Evolutionary conservation across 495 filamentous ascomycete species (phyloP).

Genomic region (Tuber aestivum): DNA sequence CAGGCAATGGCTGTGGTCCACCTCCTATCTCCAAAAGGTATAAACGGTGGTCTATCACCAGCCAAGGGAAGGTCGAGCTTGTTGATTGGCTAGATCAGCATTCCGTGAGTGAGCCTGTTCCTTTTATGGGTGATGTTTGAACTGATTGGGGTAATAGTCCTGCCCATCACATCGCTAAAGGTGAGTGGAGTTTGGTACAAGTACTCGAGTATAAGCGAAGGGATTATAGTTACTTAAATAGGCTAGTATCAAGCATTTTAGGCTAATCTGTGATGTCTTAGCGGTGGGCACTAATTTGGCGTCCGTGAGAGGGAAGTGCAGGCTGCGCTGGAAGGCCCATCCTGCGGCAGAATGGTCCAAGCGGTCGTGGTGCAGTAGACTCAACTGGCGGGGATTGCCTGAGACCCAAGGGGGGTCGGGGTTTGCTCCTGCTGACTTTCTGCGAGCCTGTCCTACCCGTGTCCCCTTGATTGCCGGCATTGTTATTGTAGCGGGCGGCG

Average conservation of each 20-base stretch:
- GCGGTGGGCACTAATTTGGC: background rate
- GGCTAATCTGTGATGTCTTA: background rate
- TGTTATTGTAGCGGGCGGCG: background rate
- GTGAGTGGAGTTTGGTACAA: too few relatives aligned
- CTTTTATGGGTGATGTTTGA: too few relatives aligned
- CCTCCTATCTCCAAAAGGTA: too few relatives aligned
- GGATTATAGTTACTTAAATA: background rate
- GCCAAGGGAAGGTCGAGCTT: too few relatives aligned
- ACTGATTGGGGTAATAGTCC: too few relatives aligned
- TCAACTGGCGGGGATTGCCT: background rate
- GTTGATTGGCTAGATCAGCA: too few relatives aligned
- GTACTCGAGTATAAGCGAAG: too few relatives aligned
- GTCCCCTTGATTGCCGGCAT: background rate
- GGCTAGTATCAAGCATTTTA: background rate
- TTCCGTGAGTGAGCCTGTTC: too few relatives aligned
- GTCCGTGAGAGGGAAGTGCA: background rate
- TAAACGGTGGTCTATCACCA: too few relatives aligned
- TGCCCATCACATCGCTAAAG: too few relatives aligned
- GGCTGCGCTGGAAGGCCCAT: background rate
- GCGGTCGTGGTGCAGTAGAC: background rate
- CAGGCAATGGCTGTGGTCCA: too few relatives aligned
- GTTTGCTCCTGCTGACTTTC: background rate
- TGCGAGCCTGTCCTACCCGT: background rate
- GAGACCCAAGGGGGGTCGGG: background rate
- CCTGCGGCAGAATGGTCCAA: background rate